Evolutionary conservation across 306 rosid genomes (phyloP), one percentile per base, ranked within the genome.

Genomic region (Prunus salicina): DNA sequence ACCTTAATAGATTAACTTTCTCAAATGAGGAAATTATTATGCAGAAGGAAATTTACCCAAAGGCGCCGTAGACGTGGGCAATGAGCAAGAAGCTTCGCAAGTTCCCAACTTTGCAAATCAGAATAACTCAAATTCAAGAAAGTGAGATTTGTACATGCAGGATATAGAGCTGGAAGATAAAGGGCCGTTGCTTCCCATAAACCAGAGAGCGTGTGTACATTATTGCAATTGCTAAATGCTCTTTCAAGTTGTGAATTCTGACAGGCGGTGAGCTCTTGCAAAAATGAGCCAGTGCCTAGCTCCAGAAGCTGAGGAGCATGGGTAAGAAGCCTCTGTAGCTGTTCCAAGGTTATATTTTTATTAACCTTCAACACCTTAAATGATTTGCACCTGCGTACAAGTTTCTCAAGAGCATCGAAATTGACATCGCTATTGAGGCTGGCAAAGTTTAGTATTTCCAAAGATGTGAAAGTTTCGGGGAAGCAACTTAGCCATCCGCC

Each of bases 401-500:
- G 94, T 56, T 87, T 89, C 91, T 93, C 96, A 12, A 93, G 93
- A 18, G 89, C 87, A 62, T 87, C 90, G 32, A 87, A 86, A 71
- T 82, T 86, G 62, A 90, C 86, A 28, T 89, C 91, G 8, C 38
- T 84, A 47, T 81, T 82, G 73, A 93, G 85, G 82, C 81, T 82
- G 78, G 96, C 82, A 74, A 91, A 90, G 87, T 93, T 93, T 56
- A 93, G 83, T 57, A 86, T 82, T 78, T 90, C 96, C 85, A 93
- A 71, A n/a, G 93, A 91, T 28, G 93, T 89, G 86, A 87, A 88
- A 79, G 77, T 87, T 55, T 89, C 96, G 2, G 91, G 96, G 84
- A 93, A 93, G 83, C 89, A 88, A 77, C 90, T 86, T 83, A 93
- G 81, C 98, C 98, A 93, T 74, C 82, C 60, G 16, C 93, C 98